Percentiles rank a stretch among this genome's conserved stretches.
Conservation (phyloP, 805 yeast species). For the Brettanomyces naardenensis region DNA sequence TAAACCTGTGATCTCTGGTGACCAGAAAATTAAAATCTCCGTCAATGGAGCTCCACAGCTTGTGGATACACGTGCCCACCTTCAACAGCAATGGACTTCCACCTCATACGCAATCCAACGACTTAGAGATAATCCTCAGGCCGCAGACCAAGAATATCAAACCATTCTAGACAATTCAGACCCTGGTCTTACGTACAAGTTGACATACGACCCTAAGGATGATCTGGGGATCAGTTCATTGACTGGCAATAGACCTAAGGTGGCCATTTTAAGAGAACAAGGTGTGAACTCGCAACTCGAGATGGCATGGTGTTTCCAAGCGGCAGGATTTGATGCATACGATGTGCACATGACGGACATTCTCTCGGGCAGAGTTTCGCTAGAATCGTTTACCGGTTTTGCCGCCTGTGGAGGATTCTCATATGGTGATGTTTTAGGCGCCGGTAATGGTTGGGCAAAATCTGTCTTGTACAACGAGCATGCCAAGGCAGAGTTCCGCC, state of each 20-base stretch:
- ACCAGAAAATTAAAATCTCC: constrained; percentile 38
- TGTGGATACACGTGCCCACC: constrained; percentile 50
- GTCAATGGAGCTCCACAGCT: constrained; percentile 41
- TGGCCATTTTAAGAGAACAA: constrained; percentile 95
- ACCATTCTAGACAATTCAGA: constrained; percentile 70
- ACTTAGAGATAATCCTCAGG: constrained; percentile 87
- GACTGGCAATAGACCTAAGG: constrained; percentile 56
- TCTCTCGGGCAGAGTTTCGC: constrained; percentile 58
- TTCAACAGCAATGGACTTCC: constrained; percentile 79
- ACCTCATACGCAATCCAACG: constrained; percentile 88
- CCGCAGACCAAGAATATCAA: constrained; percentile 81
- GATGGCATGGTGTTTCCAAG: constrained; percentile 95
- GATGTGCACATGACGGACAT: constrained; percentile 98
- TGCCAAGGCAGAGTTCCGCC: constrained; percentile 67
- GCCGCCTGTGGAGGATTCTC: constrained; percentile 99
- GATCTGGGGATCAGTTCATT: constrained; percentile 33
- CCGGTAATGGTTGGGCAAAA: constrained; percentile 99
- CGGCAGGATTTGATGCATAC: constrained; percentile 88
- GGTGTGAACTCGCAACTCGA: constrained; percentile 98
- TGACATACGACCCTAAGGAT: constrained; percentile 59
- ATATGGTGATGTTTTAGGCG: constrained; percentile 97
- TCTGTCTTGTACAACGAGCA: constrained; percentile 79
- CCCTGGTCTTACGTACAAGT: constrained; percentile 81
- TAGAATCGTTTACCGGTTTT: constrained; percentile 79
- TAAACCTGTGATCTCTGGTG: constrained; percentile 46